Evolutionary conservation across 2,329 filamentous ascomycete species (phyloP).

Genomic region (Xylaria sp.): DNA sequence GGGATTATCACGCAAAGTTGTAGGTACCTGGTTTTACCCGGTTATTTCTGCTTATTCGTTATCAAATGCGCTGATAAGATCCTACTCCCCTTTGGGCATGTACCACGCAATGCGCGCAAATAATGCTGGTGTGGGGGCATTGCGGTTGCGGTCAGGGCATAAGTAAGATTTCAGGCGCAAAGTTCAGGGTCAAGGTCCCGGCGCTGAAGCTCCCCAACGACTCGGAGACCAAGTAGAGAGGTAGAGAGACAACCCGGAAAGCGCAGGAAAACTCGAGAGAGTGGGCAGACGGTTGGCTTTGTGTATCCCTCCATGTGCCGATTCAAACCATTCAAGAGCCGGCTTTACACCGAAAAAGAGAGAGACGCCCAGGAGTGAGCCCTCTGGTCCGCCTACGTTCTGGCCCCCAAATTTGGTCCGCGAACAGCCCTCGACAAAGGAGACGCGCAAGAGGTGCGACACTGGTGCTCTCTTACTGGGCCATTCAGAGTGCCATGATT

Average conservation of each 20-base stretch:
- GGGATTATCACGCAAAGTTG: conserved; percentile 26
- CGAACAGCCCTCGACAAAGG: conserved; percentile 10
- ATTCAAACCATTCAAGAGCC: conserved; percentile 36
- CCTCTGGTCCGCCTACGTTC: conserved; percentile 31
- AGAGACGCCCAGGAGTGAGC: conserved; percentile 26
- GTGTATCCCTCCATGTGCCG: conserved; percentile 45
- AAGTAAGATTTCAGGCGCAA: conserved; percentile 26
- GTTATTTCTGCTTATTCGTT: conserved; percentile 32
- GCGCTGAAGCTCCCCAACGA: conserved; percentile 2
- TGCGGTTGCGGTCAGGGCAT: conserved; percentile 22
- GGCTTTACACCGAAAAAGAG: conserved; percentile 46
- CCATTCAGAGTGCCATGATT: conserved; percentile 31
- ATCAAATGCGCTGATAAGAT: conserved; percentile 39
- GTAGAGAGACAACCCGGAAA: conserved; percentile 21
- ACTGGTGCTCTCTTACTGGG: conserved; percentile 12
- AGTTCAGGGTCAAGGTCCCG: conserved; percentile 11
- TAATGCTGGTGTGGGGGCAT: conserved; percentile 30
- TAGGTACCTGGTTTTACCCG: conserved; percentile 25
- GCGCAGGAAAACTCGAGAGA: conserved; percentile 36
- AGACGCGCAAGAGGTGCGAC: conserved; percentile 25
- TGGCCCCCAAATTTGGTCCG: conserved; percentile 37
- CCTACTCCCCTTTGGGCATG: conserved; percentile 24
- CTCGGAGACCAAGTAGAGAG: background rate
- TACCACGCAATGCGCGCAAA: conserved; percentile 39
- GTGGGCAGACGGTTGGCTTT: conserved; percentile 40